A percentile compares a stretch with the other conserved stretches of the same genome.
Evolutionary conservation across 2,329 filamentous ascomycete genomes (phyloP).

Genomic region (Fusarium sp.): DNA sequence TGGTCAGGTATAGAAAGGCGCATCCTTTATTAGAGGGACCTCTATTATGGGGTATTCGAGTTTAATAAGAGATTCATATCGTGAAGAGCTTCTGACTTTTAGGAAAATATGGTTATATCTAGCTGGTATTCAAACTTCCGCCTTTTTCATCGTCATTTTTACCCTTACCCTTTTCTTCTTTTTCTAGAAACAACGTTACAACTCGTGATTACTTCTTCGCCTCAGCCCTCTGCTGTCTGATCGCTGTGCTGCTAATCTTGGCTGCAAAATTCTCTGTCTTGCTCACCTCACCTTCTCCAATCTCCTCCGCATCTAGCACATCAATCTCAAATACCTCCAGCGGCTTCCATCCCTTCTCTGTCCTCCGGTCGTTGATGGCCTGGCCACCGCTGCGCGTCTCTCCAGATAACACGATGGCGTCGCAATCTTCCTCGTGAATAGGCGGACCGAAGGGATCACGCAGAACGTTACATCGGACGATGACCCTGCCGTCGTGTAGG

Average conservation of each 20-base stretch:
- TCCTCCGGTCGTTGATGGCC: constrained; percentile 88
- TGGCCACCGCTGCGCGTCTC: constrained; percentile 89
- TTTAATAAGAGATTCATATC: no score
- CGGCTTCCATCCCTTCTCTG: constrained; percentile 80
- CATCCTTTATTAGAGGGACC: no score
- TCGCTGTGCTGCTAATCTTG: constrained; percentile 95
- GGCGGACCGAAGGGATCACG: constrained; percentile 93
- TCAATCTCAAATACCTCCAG: constrained; percentile 91
- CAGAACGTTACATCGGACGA: constrained; percentile 86
- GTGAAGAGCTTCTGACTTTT: no score
- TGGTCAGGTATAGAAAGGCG: no score
- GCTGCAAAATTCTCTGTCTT: constrained; percentile 76
- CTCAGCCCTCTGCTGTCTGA: constrained; percentile 69
- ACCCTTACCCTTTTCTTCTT: background rate
- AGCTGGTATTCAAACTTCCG: no score
- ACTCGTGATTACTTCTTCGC: constrained; percentile 36
- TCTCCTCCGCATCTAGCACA: constrained; percentile 77
- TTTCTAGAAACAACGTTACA: background rate
- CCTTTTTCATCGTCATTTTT: no score
- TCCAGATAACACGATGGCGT: constrained; percentile 86
- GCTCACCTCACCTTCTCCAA: constrained; percentile 54
- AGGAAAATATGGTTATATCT: no score
- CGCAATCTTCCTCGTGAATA: constrained; percentile 83
- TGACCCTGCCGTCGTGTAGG: constrained; percentile 73
- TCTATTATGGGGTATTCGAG: no score